Percentiles rank a stretch among this genome's conserved stretches.
Conservation (phyloP, 1,284 basidiomycete species). For the Leccinum griseonigrum region DNA sequence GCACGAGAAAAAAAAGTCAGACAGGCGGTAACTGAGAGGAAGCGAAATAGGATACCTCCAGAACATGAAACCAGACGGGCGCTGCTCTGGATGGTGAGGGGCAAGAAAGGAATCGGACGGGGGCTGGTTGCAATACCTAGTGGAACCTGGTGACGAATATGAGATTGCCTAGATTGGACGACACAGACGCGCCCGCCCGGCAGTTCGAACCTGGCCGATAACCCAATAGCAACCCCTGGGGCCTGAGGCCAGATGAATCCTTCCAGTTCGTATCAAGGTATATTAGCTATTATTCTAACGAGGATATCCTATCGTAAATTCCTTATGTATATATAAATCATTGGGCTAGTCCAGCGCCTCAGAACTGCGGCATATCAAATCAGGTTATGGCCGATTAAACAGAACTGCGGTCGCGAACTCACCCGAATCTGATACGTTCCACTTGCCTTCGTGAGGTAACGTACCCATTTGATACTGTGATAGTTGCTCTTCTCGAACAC, state of each 20-base stretch:
- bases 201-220: neutral
- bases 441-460: slow-evolving; percentile 86
- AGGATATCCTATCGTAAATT: slow-evolving; percentile 29
- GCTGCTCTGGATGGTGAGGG: slow-evolving; percentile 13
- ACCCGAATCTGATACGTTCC: slow-evolving; percentile 86
- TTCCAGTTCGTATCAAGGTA: slow-evolving; percentile 16
- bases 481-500: slow-evolving; percentile 97
- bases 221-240: slow-evolving; percentile 1
- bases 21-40: neutral
- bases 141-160: slow-evolving; percentile 5
- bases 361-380: slow-evolving; percentile 20
- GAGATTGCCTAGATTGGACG: slow-evolving; percentile 27
- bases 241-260: no score
- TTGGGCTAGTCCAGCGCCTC: slow-evolving; percentile 10
- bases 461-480: slow-evolving; percentile 90
- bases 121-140: slow-evolving; percentile 3
- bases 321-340: slow-evolving; percentile 17
- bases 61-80: slow-evolving; percentile 36
- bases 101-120: slow-evolving; percentile 15
- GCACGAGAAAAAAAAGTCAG: slow-evolving; percentile 11
- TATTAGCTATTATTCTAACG: slow-evolving; percentile 26
- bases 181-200: neutral
- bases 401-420: slow-evolving; percentile 31
- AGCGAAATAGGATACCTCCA: slow-evolving; percentile 36
- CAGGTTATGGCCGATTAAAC: neutral